These are phyloP conservation scores for Coniella lustricola DNA, from an alignment of 2,329 filamentous ascomycete species.

Conservation along the genomic window DNA sequence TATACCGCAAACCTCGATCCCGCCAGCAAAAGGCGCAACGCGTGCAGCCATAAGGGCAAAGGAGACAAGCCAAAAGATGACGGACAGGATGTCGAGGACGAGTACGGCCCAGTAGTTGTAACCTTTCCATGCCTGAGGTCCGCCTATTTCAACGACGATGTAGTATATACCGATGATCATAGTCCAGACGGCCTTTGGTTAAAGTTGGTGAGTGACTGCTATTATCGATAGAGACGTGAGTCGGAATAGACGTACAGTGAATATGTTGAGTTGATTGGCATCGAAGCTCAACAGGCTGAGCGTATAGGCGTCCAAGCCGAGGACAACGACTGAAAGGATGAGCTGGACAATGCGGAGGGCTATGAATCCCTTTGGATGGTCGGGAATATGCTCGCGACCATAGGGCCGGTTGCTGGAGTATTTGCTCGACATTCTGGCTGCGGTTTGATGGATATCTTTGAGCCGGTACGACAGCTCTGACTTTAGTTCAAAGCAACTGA, in stretches of 20 bases:
- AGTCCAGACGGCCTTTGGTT: conserved; percentile 36
- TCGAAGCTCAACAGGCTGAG: conserved; percentile 27
- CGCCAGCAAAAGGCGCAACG: conserved; percentile 23
- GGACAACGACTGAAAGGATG: conserved; percentile 35
- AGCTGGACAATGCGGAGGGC: conserved; percentile 39
- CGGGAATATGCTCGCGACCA: conserved; percentile 40
- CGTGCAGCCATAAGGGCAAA: conserved; percentile 35
- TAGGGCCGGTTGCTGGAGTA: conserved; percentile 25
- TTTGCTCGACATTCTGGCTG: conserved; percentile 9
- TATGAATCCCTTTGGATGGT: conserved; percentile 37
- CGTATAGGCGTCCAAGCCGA: conserved; percentile 42
- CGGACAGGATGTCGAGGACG: conserved; percentile 41
- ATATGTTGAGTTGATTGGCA: conserved; percentile 29
- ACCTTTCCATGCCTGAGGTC: conserved; percentile 22
- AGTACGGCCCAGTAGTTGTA: conserved; percentile 51
- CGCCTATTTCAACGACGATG: conserved; percentile 34
- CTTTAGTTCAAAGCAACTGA: too few species aligned
- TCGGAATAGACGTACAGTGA: conserved; percentile 30
- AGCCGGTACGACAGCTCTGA: too few species aligned
- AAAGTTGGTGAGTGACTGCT: too few species aligned
- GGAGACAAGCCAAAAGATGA: conserved; percentile 45
- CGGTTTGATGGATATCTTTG: too few species aligned
- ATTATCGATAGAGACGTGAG: too few species aligned
- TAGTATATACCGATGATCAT: conserved; percentile 40
- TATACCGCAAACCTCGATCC: conserved; percentile 19